Base-by-base conservation (phyloP, 148 eudicot species). In the Vaccinium macrocarpon region DNA sequence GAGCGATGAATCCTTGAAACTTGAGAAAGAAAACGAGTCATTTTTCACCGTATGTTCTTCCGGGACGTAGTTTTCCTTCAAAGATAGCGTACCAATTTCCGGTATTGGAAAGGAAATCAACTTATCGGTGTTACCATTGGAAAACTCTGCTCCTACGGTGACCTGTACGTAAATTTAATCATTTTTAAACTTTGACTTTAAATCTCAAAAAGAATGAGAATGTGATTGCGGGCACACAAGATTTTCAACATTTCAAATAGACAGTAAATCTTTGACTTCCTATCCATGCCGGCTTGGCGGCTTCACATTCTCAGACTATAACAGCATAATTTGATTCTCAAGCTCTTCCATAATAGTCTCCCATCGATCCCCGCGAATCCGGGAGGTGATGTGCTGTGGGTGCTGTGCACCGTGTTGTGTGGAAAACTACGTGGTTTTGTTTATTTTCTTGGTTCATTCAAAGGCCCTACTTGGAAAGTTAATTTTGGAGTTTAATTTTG, bases 1-100 rank as follows among this genome's bases (percentile, higher is more conserved):
- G 23, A 46, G 42, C 21, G 61, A 84, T 21, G 79, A 77, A 11
- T 81, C 78, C 61, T 61, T 48, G 10, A 52, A 68, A 29, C 73
- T 68, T 27, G 76, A 53, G n/a, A 35, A 14, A 23, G 35, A 62
- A 35, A 57, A 70, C 3, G 79, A 79, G 16, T 78, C 79, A 7
- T 64, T 86, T 72, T 82, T 78, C n/a, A 61, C 42, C 6, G 53
- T 52, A 72, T 71, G 61, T 78, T 48, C 80, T 55, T 76, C 84
- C 0, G 64, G 12, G 27, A 49, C 81, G 13, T 55, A 42, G 62
- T 81, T 77, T 38, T 79, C 86, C 82, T 84, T 84, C 82, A 48
- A 68, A 1, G 70, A 84, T 1, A 55, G 5, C 1, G 25, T 62
- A 80, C 19, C 21, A 12, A 78, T 18, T 72, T 23, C 76, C 14